phyloP scores from a whole-genome alignment of 2,329 filamentous ascomycete species.

The Cladosporium sp. region DNA sequence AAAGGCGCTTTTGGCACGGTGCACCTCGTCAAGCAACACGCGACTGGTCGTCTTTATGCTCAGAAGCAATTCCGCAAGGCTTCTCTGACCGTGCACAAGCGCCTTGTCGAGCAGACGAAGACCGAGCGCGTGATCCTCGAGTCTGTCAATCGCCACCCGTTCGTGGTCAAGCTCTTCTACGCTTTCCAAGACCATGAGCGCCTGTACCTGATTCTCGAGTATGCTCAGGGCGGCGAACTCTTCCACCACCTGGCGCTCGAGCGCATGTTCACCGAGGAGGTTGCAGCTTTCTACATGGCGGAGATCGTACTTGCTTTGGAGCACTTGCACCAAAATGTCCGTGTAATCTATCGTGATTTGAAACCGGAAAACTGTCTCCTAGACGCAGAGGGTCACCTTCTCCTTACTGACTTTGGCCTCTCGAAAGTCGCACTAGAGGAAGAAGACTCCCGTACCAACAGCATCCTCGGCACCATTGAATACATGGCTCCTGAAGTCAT shows the following conservation, averaged over 20 bases:
- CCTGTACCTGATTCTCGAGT: conserved; percentile 95
- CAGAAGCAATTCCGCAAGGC: conserved; percentile 99
- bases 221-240: conserved; percentile 93
- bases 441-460: conserved; percentile 72
- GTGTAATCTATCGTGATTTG: conserved; percentile 93
- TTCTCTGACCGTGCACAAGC: conserved; percentile 90
- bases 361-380: conserved; percentile 98
- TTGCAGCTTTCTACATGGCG: conserved; percentile 95
- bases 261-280: conserved; percentile 89
- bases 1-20: conserved; percentile 97
- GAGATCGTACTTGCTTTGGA: conserved; percentile 94
- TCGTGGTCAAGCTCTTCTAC: conserved; percentile 97
- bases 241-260: conserved; percentile 94
- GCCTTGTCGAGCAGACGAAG: conserved; percentile 94
- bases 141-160: conserved; percentile 93
- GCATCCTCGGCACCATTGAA: conserved; percentile 89
- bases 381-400: conserved; percentile 84
- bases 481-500: conserved; percentile 99
- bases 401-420: conserved; percentile 94
- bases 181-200: conserved; percentile 98
- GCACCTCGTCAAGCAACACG: conserved; percentile 82
- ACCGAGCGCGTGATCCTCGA: conserved; percentile 94
- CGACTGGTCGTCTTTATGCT: conserved; percentile 86
- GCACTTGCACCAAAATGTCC: conserved; percentile 87
- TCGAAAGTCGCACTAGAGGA: conserved; percentile 87